Evolutionary conservation across 148 eudicot genomes (phyloP), one percentile per base, ranked within the genome.

Genomic region (Camellia lanceoleosa): DNA sequence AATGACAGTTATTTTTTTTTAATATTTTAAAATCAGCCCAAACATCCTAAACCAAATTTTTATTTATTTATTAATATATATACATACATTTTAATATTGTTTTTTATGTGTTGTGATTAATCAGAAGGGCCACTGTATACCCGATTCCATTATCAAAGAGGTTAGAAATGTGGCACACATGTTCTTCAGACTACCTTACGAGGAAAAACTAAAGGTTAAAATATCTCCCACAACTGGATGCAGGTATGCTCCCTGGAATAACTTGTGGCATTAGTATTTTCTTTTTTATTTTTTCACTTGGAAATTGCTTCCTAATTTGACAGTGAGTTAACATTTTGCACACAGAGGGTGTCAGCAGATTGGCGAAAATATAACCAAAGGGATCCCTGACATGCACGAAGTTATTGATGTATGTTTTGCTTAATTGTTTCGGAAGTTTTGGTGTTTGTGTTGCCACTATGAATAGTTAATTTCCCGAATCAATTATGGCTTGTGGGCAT

Each of bases 71-170:
- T 30, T 30, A 0, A 49, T 49, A n/a, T n/a, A 51, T 3, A n/a
- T 7, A 0, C 14, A 51, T 5, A 20, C 41, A 30, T 1, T 30
- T 30, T 30, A 71, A 71, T n/a, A 11, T 42, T 20, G 63, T 47
- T 77, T 30, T 30, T 74, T 2, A 72, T 81, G 52, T 41, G 14
- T 73, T 67, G 74, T 76, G 74, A 64, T 20, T 80, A 52, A 77
- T 76, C 85, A 96, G 99, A 91, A 89, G 79, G 99, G 98, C 23
- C 99, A 96, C 85, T 94, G 95, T 73, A 91, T 96, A 68, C 89
- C 95, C 7, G 88, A 88, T 58, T 86, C 97, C 56, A 87, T 92
- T 76, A 78, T 93, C 73, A 84, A 89, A 76, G 91, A 91, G 75
- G 91, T 95, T 62, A 85, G 87, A 84, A 82, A 85, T 68, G 80